A percentile compares a stretch with the other conserved stretches of the same genome.
Evolutionary conservation across 148 eudicot genomes (phyloP).

Genomic region (Amaranthus hypochondriacus): DNA sequence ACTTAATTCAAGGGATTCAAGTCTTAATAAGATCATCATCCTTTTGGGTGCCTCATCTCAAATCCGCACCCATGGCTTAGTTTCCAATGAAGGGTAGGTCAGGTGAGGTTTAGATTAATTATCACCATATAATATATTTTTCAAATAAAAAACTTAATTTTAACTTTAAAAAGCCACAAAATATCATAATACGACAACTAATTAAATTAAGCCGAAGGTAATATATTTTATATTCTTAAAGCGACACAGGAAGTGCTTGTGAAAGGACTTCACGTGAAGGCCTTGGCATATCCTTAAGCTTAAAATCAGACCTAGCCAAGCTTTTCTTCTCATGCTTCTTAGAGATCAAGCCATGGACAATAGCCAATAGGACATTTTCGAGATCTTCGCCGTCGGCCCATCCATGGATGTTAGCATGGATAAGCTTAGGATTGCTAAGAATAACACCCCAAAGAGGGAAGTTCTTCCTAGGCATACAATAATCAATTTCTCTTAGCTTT

Average conservation of each 20-base stretch:
- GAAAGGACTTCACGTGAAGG: slow-evolving; percentile 22
- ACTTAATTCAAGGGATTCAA: not conserved
- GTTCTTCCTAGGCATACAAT: slow-evolving; percentile 35
- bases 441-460: slow-evolving; percentile 36
- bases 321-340: slow-evolving; percentile 7
- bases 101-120: not conserved
- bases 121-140: not conserved
- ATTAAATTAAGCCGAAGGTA: not conserved
- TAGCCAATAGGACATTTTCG: slow-evolving; percentile 16
- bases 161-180: not conserved
- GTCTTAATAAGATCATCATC: not conserved
- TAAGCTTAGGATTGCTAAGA: slow-evolving; percentile 17
- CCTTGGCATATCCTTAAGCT: slow-evolving; percentile 21
- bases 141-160: not conserved
- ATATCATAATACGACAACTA: not conserved
- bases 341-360: slow-evolving; percentile 9
- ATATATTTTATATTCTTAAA: not conserved
- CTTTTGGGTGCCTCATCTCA: not conserved
- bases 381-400: slow-evolving; percentile 37
- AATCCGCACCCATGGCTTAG: slow-evolving; percentile 4
- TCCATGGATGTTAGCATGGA: slow-evolving; percentile 30
- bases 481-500: slow-evolving; percentile 26
- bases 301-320: slow-evolving; percentile 14
- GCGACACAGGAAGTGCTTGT: slow-evolving; percentile 26
- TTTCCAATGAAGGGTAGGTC: not conserved